Conservation (phyloP, 257 asterid species). For the Ballota nigra region DNA sequence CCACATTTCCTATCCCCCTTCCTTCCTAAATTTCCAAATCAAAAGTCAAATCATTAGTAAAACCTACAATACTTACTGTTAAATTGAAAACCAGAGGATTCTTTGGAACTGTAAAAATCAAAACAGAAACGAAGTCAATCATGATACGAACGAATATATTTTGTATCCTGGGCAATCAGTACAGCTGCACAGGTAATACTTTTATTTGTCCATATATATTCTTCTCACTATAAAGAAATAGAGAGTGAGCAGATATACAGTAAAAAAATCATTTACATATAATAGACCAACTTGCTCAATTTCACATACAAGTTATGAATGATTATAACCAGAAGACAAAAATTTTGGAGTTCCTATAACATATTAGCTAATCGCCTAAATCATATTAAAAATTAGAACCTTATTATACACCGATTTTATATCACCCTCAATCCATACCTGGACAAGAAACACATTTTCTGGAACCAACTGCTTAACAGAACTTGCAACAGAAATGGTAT, state of each 20-base stretch:
- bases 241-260: background rate
- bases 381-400: conserved; percentile 6
- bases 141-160: no score
- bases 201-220: background rate
- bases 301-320: background rate
- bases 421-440: conserved; percentile 38
- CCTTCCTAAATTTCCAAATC: background rate
- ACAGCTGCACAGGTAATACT: background rate
- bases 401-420: conserved; percentile 15
- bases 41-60: background rate
- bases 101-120: background rate
- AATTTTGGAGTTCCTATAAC: background rate
- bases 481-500: conserved; percentile 69
- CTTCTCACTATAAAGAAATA: conserved; percentile 5
- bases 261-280: conserved; percentile 5
- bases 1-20: background rate
- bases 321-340: background rate
- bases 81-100: conserved; percentile 1
- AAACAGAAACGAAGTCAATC: background rate
- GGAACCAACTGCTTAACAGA: conserved; percentile 65
- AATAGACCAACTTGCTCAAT: background rate
- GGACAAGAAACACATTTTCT: conserved; percentile 67
- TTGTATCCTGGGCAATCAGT: background rate
- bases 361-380: background rate
- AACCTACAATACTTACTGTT: background rate